These are phyloP conservation scores for Vitis hybrid DNA, from an alignment of 177 flowering plant genomes.

Conservation along the genomic window DNA sequence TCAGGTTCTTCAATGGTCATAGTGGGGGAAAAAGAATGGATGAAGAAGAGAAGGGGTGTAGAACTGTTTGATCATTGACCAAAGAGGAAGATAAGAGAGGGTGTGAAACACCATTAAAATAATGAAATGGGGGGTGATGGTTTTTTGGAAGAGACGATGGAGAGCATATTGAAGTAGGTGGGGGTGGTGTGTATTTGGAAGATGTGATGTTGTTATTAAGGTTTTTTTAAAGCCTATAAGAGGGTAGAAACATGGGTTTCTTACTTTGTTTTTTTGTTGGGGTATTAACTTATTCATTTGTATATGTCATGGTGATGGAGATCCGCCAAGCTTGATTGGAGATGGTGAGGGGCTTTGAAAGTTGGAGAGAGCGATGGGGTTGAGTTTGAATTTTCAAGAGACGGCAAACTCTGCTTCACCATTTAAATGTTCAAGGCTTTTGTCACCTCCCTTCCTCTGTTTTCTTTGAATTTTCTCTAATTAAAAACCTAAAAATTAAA, in stretches of 20 bases:
- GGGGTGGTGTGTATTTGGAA: constrained; percentile 35
- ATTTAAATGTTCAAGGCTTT: no score
- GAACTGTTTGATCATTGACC: constrained; percentile 28
- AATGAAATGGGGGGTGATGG: constrained; percentile 13
- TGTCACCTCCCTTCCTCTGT: no score
- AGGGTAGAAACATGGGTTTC: background rate
- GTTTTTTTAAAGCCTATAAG: constrained; percentile 10
- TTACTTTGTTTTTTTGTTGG: constrained; percentile 5
- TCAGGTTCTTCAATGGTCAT: constrained; percentile 30
- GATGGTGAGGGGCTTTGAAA: no score
- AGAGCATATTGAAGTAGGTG: constrained; percentile 37
- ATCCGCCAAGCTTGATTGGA: no score
- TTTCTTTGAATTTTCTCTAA: no score
- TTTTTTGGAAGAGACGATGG: constrained; percentile 28
- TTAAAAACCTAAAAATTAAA: no score
- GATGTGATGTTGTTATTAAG: constrained; percentile 32
- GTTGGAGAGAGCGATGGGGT: no score
- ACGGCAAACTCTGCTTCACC: no score
- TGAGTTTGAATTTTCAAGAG: no score
- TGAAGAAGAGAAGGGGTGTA: background rate
- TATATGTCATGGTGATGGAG: no score
- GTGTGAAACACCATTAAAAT: constrained; percentile 5
- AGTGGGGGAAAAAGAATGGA: no score
- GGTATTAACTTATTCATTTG: constrained; percentile 19
- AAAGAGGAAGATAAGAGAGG: background rate